Conservation (phyloP, 148 eudicot species). For the Gaultheria prostrata region DNA sequence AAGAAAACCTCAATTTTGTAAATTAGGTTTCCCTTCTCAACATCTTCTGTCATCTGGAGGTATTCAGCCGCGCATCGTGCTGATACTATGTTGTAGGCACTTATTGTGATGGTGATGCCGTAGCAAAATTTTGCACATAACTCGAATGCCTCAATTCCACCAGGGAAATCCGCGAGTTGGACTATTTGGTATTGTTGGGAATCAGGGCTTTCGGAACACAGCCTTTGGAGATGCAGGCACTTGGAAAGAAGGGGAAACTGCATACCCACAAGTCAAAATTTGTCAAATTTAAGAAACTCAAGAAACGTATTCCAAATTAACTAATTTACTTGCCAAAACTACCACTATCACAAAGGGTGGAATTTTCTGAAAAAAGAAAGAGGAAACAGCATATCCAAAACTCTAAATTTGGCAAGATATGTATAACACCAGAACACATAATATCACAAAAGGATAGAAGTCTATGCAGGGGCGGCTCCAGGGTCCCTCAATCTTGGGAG, state of each 20-base stretch:
- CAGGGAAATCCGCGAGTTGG: conserved; percentile 86
- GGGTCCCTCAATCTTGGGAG: no score
- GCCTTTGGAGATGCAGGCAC: conserved; percentile 60
- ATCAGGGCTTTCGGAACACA: conserved; percentile 62
- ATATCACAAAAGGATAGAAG: no score
- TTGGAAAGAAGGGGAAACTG: conserved; percentile 94
- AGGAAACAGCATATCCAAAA: not conserved
- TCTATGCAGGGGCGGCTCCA: no score
- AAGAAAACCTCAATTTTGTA: conserved; percentile 78
- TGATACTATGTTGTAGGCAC: conserved; percentile 77
- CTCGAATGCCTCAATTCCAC: conserved; percentile 77
- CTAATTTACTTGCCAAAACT: not conserved
- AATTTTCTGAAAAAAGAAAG: not conserved
- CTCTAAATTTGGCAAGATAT: not conserved
- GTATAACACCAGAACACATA: not conserved
- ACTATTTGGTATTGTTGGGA: conserved; percentile 56
- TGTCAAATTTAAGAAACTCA: not conserved
- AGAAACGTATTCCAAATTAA: not conserved
- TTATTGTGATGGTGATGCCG: conserved; percentile 79
- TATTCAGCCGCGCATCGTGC: conserved; percentile 77
- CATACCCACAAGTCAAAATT: conserved; percentile 7
- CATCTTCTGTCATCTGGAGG: conserved; percentile 87
- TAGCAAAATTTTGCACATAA: conserved; percentile 92
- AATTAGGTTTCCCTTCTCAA: conserved; percentile 77
- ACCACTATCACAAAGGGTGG: not conserved